Evolutionary conservation across 352 stramenopile genomes (phyloP).

Genomic region (Pythium rhizo-oryzae): DNA sequence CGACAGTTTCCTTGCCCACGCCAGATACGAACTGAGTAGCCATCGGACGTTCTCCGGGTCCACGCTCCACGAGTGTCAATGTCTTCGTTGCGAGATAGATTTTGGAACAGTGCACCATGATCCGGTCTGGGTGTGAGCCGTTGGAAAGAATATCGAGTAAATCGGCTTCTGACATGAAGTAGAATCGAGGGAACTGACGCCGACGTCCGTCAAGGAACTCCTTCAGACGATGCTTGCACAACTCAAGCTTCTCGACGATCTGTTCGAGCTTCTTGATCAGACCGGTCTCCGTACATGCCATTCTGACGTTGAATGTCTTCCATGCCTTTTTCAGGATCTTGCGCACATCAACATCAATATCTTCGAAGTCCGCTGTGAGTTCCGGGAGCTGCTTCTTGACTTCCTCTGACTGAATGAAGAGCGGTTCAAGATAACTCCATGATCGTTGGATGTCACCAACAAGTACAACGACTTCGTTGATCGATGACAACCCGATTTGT

Average conservation of each 20-base stretch:
- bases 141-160: slow-evolving; percentile 97
- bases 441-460: slow-evolving; percentile 95
- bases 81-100: slow-evolving; percentile 96
- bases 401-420: slow-evolving; percentile 97
- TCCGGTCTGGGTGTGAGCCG: slow-evolving; percentile 91
- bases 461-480: slow-evolving; percentile 94
- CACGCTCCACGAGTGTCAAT: slow-evolving; percentile 75
- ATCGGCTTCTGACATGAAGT: slow-evolving; percentile 91
- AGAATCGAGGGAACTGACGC: slow-evolving; percentile 95
- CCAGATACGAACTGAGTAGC: slow-evolving; percentile 93
- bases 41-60: slow-evolving; percentile 63
- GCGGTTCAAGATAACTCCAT: slow-evolving; percentile 96
- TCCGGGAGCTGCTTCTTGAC: slow-evolving; percentile 96
- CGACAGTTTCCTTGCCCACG: slow-evolving; percentile 93
- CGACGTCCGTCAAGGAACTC: slow-evolving; percentile 95
- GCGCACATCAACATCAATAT: slow-evolving; percentile 94
- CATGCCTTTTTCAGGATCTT: slow-evolving; percentile 84
- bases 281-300: slow-evolving; percentile 89
- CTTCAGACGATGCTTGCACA: slow-evolving; percentile 94
- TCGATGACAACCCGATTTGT: slow-evolving; percentile 83
- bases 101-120: slow-evolving; percentile 96
- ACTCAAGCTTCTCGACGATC: slow-evolving; percentile 93
- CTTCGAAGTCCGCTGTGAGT: slow-evolving; percentile 93
- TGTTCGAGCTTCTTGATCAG: slow-evolving; percentile 91
- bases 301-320: slow-evolving; percentile 89